Conservation (phyloP, 805 yeast genomes). For the Lipomyces yamadae region DNA sequence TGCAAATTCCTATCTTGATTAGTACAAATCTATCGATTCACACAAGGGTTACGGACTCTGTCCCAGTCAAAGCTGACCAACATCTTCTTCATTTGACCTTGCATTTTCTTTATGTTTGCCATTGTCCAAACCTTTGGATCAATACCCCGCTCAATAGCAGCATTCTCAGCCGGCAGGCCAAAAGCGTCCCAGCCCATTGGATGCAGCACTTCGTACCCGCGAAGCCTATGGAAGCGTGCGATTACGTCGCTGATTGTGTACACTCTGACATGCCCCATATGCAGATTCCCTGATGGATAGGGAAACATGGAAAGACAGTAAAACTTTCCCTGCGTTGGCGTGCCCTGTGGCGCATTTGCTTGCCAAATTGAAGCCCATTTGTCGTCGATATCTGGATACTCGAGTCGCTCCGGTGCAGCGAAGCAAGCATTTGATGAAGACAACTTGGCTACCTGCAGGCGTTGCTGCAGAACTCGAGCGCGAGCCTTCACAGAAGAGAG, state of each 20-base stretch:
- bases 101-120: slow-evolving; percentile 82
- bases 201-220: slow-evolving; percentile 79
- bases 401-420: slow-evolving; percentile 6
- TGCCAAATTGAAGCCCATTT: slow-evolving; percentile 30
- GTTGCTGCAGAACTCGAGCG: not conserved
- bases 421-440: not conserved
- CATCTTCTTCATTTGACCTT: slow-evolving; percentile 76
- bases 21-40: not conserved
- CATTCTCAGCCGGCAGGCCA: slow-evolving; percentile 98
- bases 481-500: not conserved
- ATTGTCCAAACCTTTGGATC: slow-evolving; percentile 86
- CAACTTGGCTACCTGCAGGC: not conserved
- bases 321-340: slow-evolving; percentile 26
- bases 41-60: slow-evolving; percentile 8
- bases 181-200: slow-evolving; percentile 99
- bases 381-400: slow-evolving; percentile 26
- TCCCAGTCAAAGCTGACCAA: slow-evolving; percentile 93
- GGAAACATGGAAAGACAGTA: slow-evolving; percentile 91
- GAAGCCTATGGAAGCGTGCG: slow-evolving; percentile 75
- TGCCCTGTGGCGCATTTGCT: slow-evolving; percentile 16
- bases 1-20: slow-evolving; percentile 62
- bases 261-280: slow-evolving; percentile 93
- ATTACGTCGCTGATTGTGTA: slow-evolving; percentile 87
- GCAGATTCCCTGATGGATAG: slow-evolving; percentile 91
- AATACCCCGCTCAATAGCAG: slow-evolving; percentile 84